A percentile compares a stretch with the other conserved stretches of the same genome.
phyloP scores from a whole-genome alignment of 371 early-diverging fungal species.

The Coemansia sp. region DNA sequence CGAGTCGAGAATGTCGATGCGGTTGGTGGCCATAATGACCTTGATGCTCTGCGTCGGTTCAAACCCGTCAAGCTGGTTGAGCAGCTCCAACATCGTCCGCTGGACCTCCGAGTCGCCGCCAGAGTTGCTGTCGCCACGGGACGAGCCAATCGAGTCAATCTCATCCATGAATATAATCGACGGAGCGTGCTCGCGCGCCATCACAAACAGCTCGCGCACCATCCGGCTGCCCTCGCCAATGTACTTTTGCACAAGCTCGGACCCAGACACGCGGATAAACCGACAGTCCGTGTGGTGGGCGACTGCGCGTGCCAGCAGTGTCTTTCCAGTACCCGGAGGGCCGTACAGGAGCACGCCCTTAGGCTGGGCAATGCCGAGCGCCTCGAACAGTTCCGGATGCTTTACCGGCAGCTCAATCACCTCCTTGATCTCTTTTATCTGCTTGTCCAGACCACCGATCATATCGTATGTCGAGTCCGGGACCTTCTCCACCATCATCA shows the following conservation, averaged over 20 bases:
- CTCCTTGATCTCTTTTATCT: constrained; percentile 99
- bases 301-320: constrained; percentile 98
- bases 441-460: constrained; percentile 99
- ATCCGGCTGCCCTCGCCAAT: constrained; percentile 99
- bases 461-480: constrained; percentile 99
- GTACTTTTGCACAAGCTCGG: constrained; percentile 99
- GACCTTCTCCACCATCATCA: constrained; percentile 99
- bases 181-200: constrained; percentile 98
- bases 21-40: constrained; percentile 99
- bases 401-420: constrained; percentile 99
- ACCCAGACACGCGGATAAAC: constrained; percentile 99
- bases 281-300: constrained; percentile 99
- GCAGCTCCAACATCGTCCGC: constrained; percentile 87
- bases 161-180: constrained; percentile 99
- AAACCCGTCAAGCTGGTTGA: constrained; percentile 99
- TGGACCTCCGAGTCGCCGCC: constrained; percentile 97
- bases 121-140: constrained; percentile 83
- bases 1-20: constrained; percentile 98
- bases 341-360: constrained; percentile 99
- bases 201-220: constrained; percentile 99
- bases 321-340: constrained; percentile 99
- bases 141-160: constrained; percentile 99
- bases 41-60: constrained; percentile 99
- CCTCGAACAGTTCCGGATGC: constrained; percentile 99
- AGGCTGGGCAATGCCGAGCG: constrained; percentile 99